Evolutionary conservation across 768 basidiomycete genomes (phyloP), one percentile per base, ranked within the genome.

Genomic region (Pulveroboletus frians): DNA sequence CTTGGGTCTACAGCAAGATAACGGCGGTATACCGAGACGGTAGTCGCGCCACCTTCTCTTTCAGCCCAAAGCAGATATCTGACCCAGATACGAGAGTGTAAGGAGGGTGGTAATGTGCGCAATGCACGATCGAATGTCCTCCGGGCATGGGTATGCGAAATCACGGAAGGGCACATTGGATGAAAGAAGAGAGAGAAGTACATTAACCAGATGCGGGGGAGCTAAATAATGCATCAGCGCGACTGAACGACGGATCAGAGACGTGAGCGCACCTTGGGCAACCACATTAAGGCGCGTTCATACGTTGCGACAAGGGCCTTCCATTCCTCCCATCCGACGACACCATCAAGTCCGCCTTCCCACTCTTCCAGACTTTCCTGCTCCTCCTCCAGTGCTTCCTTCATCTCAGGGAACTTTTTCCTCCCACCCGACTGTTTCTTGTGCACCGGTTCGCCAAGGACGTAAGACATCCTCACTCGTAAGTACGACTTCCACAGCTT

Each of bases 301-400:
- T 92, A 95, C 0, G 82, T 80, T 9, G 92, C 88, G 15, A 95
- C 76, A 11, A 99, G 78, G 14, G 82, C 71, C 62, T 81, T 91
- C 96, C 96, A 99, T 68, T 99, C 96, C 56, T 90, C 85, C 84
- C 86, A 96, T 5, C 95, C 96, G n/a, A 96, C 76, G 6, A 93
- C 74, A 3, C 85, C 83, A 62, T 98, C 90, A 43, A 98, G 69
- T 15, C 88, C 85, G 6, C 81, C 84, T 41, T 89, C 82, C 92
- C 94, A 98, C 56, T 86, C 75, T 63, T 91, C 84, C 40, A 87
- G 64, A 52, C 88, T 84, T 52, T 85, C 85, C 53, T 78, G 73
- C 54, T 91, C 92, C 47, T 91, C 91, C 59, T 91, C 89, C 60
- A 96, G 65, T 49, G 88, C 87, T 34, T 95, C 90, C 67, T 83